These are phyloP conservation scores for Aspergillus unguis DNA, from an alignment of 2,329 filamentous ascomycete genomes.

Conservation along the genomic window DNA sequence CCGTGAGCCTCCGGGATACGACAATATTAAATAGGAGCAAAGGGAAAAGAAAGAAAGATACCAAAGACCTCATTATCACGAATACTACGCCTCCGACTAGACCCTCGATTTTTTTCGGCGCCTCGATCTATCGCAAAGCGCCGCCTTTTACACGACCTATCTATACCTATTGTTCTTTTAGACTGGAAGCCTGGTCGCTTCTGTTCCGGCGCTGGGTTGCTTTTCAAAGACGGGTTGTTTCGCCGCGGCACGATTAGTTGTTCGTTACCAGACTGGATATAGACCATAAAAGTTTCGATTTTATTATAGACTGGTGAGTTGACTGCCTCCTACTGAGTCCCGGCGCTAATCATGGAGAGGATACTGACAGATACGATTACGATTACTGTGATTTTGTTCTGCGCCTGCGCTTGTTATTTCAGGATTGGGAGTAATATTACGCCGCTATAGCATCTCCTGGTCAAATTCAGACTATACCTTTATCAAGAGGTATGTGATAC, in stretches of 20 bases:
- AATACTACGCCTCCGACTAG: slow-evolving; percentile 2
- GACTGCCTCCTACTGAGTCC: slow-evolving; percentile 2
- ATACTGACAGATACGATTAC: slow-evolving; percentile 28
- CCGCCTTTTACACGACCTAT: slow-evolving; percentile 8
- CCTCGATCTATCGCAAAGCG: slow-evolving; percentile 18
- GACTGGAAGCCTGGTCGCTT: slow-evolving; percentile 31
- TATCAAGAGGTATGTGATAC: slow-evolving; percentile 17
- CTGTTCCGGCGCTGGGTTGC: slow-evolving; percentile 12
- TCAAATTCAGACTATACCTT: slow-evolving; percentile 15
- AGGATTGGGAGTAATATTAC: slow-evolving; percentile 15
- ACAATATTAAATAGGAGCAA: slow-evolving; percentile 13
- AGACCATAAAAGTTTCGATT: slow-evolving; percentile 26
- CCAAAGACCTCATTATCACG: slow-evolving; percentile 6
- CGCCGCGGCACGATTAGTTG: slow-evolving; percentile 25
- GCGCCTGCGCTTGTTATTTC: slow-evolving; percentile 15
- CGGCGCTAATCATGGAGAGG: slow-evolving; percentile 12
- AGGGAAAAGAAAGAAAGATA: slow-evolving; percentile 9
- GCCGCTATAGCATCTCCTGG: slow-evolving; percentile 14
- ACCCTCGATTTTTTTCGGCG: slow-evolving; percentile 9
- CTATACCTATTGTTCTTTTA: slow-evolving; percentile 5
- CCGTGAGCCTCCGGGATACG: slow-evolving; percentile 8
- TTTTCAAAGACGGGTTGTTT: slow-evolving; percentile 15
- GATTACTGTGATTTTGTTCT: slow-evolving; percentile 20
- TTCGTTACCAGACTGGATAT: slow-evolving; percentile 25
- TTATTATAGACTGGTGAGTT: slow-evolving; percentile 34